Percentiles rank a stretch among this genome's conserved stretches.
These are phyloP conservation scores for Exophiala mesophila DNA, from an alignment of 2,329 filamentous ascomycete genomes.

Conservation along the genomic window DNA sequence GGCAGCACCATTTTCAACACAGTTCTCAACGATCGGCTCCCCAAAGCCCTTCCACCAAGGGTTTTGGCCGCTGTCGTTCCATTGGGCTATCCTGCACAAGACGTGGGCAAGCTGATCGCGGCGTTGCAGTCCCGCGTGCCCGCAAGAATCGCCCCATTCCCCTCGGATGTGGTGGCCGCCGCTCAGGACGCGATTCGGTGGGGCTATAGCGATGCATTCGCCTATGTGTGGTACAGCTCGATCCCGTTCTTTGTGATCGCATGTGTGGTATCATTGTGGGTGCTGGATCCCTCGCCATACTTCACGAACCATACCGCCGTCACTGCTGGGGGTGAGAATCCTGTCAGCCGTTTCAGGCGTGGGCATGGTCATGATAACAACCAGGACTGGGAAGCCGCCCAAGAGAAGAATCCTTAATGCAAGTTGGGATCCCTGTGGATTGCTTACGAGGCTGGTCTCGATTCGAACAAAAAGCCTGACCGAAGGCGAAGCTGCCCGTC, in stretches of 20 bases:
- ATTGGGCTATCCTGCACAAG: neutral
- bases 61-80: conserved; percentile 1
- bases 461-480: too few relatives aligned
- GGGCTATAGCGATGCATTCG: conserved; percentile 4
- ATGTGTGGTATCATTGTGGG: conserved; percentile 2
- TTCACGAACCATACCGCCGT: conserved; percentile 5
- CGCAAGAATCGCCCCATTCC: neutral
- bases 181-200: conserved; percentile 2
- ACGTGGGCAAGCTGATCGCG: conserved; percentile 3
- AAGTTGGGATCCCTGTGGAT: too few relatives aligned
- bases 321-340: neutral
- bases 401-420: too few relatives aligned
- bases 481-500: too few relatives aligned
- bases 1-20: conserved; percentile 7
- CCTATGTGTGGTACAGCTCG: conserved; percentile 3
- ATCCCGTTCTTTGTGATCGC: conserved; percentile 6
- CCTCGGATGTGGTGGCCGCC: conserved; percentile 1
- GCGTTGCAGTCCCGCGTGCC: neutral
- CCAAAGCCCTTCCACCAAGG: neutral
- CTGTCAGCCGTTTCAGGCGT: neutral
- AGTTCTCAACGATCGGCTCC: neutral
- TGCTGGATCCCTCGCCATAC: conserved; percentile 5
- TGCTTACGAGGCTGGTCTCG: too few relatives aligned
- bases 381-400: neutral
- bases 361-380: neutral